Evolutionary conservation across 805 yeast genomes (phyloP), one percentile per base, ranked within the genome.

Genomic region (Wickerhamomyces bovis): DNA sequence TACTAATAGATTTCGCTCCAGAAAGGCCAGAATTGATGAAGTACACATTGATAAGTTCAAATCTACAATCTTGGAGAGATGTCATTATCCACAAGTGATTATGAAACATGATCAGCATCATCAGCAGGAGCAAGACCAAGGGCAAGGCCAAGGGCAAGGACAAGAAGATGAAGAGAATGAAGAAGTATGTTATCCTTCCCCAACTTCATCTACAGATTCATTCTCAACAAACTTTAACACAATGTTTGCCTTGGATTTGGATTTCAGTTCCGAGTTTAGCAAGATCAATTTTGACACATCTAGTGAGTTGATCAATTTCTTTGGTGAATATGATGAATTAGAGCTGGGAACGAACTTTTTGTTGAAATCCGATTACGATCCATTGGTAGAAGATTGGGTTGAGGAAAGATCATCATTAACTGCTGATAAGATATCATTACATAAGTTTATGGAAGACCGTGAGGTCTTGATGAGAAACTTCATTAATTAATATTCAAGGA

Each of bases 51-150:
- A 41, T 1, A 41, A 38, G 3, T 59, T 60, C 40, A 50, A 43
- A 36, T 42, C 33, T 3, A 48, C 52, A 2, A 19, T 48, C 1
- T 33, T 60, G 7, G 39, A 19, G 5, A 54, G 46, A n/a, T 20
- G 39, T 10, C 50, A 60, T 38, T 61, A 53, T 44, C 63, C 65
- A 6, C 54, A 51, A 13, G 51, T 43, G 9, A 12, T 21, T 12
- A 16, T 18, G 13, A 16, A 10, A 16, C 36, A 5, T 6, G 39
- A 39, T 15, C 42, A 26, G 3, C 20, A 43, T 9, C 39, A 36
- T 20, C 22, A 36, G 8, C 13, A 9, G 18, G 8, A 28, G n/a
- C 25, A 18, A 15, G 8, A 25, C 11, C 9, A 22, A 22, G 8
- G 9, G 9, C 9, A 22, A 22, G 8, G 25, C 6, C 9, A 22